Conservation (phyloP, 2,329 filamentous ascomycete species). For the Zarea fungicola region DNA sequence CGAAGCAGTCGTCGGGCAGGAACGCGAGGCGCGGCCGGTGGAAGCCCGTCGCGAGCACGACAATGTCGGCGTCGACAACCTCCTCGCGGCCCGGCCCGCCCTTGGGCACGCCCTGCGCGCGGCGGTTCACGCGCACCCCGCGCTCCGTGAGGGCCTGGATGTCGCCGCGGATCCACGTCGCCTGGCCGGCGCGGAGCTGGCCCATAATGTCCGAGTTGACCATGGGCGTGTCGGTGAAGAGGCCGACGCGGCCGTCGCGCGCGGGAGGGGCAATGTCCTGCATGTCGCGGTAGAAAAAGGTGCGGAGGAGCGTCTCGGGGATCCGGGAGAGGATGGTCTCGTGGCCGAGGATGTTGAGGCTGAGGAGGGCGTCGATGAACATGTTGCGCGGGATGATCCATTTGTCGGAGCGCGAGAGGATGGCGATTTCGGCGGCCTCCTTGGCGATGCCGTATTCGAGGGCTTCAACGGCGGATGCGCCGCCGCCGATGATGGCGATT, state of each 20-base stretch:
- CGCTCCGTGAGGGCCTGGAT: constrained; percentile 59
- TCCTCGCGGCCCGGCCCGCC: constrained; percentile 65
- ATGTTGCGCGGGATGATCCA: constrained; percentile 84
- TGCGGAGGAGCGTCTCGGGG: constrained; percentile 67
- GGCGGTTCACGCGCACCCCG: constrained; percentile 66
- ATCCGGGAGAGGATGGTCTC: constrained; percentile 73
- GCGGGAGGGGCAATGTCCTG: constrained; percentile 63
- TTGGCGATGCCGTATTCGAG: constrained; percentile 70
- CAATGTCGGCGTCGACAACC: constrained; percentile 66
- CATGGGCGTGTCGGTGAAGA: constrained; percentile 85
- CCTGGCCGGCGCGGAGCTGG: constrained; percentile 64
- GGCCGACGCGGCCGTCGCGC: too few relatives aligned
- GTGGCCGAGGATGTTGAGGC: constrained; percentile 73
- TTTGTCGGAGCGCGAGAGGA: constrained; percentile 74
- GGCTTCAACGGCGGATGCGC: constrained; percentile 76
- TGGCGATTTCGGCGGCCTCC: constrained; percentile 61
- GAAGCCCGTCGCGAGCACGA: constrained; percentile 81
- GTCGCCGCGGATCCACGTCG: constrained; percentile 77
- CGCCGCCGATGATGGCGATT: constrained; percentile 67
- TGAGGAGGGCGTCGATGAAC: constrained; percentile 65
- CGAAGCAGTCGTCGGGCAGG: constrained; percentile 67
- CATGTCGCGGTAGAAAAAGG: constrained; percentile 80
- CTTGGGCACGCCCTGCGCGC: constrained; percentile 66
- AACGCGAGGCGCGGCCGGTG: constrained; percentile 68
- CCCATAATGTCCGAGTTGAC: constrained; percentile 78